A percentile compares a stretch with the other conserved stretches of the same genome.
Conservation (phyloP, 176 grass and related monocot genomes). For the Oryza punctata region DNA sequence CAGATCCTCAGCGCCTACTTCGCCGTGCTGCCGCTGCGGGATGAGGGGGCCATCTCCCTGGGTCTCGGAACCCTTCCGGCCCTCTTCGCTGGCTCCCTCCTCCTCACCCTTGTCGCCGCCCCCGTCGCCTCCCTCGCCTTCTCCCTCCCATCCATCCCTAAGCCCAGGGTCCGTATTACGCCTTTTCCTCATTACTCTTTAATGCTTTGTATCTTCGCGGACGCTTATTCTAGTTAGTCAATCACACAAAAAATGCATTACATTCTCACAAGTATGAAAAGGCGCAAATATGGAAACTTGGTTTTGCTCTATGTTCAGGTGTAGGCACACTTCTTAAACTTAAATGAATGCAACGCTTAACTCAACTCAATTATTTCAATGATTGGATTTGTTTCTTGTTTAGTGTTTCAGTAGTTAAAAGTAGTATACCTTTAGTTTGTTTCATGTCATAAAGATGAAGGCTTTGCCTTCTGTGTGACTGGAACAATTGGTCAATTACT, state of each 20-base stretch:
- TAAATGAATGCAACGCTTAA: neutral
- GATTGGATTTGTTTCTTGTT: neutral
- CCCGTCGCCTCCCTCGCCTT: constrained; percentile 79
- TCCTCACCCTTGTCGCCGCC: constrained; percentile 82
- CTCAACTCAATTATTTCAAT: neutral
- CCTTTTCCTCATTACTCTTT: too few species aligned
- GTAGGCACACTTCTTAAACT: neutral
- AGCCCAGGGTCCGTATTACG: constrained; percentile 48
- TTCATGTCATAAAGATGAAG: neutral
- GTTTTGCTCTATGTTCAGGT: neutral
- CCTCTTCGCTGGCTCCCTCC: constrained; percentile 79
- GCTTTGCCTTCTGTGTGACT: neutral
- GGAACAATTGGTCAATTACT: neutral
- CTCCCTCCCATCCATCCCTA: constrained; percentile 81
- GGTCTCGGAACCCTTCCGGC: constrained; percentile 65
- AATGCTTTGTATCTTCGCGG: too few species aligned
- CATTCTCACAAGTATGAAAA: too few species aligned
- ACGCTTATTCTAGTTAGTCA: too few species aligned
- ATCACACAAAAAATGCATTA: too few species aligned
- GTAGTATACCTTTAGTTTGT: neutral
- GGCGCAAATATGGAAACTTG: too few species aligned
- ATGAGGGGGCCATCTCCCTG: constrained; percentile 89
- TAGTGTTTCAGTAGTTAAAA: neutral
- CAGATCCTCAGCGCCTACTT: constrained; percentile 89
- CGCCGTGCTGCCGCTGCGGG: constrained; percentile 80